Conservation (phyloP, 805 yeast genomes). For the Tetrapisispora fleetii region DNA sequence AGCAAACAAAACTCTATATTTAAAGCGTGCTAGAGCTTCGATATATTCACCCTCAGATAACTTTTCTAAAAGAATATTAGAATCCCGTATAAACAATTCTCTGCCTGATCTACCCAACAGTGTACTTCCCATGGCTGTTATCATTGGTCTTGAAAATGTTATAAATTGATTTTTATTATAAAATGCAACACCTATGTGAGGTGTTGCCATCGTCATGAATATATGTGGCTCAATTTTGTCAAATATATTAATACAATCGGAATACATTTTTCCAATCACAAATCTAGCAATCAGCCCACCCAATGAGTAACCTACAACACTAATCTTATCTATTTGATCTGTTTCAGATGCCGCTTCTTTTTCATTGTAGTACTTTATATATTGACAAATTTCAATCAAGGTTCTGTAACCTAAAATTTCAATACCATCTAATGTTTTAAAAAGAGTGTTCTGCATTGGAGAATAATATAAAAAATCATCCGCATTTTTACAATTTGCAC, state of each 20-base stretch:
- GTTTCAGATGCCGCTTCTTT: background rate
- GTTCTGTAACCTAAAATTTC: conserved; percentile 62
- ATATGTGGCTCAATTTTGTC: conserved; percentile 48
- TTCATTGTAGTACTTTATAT: conserved; percentile 30
- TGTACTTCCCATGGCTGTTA: conserved; percentile 46
- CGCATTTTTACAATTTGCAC: conserved; percentile 15
- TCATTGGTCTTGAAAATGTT: conserved; percentile 18
- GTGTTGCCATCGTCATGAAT: conserved; percentile 66
- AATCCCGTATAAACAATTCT: conserved; percentile 54
- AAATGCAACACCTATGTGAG: conserved; percentile 59
- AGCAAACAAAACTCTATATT: conserved; percentile 52
- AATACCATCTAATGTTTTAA: conserved; percentile 79
- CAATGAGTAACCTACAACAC: conserved; percentile 78
- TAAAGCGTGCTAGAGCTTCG: conserved; percentile 48
- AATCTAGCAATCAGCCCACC: conserved; percentile 83
- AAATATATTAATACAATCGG: conserved; percentile 45
- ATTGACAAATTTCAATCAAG: conserved; percentile 49
- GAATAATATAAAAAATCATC: conserved; percentile 37
- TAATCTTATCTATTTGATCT: conserved; percentile 37
- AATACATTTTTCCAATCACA: conserved; percentile 56
- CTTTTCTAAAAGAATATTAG: conserved; percentile 36
- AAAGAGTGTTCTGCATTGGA: conserved; percentile 55
- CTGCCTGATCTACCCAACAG: conserved; percentile 59
- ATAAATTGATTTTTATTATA: conserved; percentile 29
- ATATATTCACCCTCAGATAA: conserved; percentile 34